phyloP scores from a whole-genome alignment of 768 basidiomycete species.

The Agaricus sinodeliciosus region DNA sequence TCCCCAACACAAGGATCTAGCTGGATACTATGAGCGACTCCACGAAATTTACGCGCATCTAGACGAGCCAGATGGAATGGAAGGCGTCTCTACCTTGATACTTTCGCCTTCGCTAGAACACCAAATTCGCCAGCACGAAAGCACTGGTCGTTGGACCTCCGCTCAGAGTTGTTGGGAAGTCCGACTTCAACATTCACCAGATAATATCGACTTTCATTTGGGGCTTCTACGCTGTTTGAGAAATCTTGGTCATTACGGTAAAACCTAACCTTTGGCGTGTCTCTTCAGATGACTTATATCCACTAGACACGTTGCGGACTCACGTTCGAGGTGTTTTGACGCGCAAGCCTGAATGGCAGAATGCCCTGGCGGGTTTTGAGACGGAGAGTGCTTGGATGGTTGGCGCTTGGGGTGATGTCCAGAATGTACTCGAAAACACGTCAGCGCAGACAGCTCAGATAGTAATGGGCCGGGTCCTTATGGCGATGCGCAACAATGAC shows the following conservation, averaged over 20 bases:
- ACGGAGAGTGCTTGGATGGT: slow-evolving; percentile 96
- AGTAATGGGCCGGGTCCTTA: slow-evolving; percentile 71
- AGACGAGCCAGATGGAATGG: slow-evolving; percentile 99
- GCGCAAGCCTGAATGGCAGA: slow-evolving; percentile 79
- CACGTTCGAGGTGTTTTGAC: slow-evolving; percentile 90
- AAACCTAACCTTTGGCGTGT: slow-evolving; percentile 18
- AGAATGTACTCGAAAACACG: slow-evolving; percentile 45
- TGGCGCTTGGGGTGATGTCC: slow-evolving; percentile 86
- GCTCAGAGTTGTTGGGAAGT: slow-evolving; percentile 99
- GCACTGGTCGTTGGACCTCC: slow-evolving; percentile 93
- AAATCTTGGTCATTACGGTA: slow-evolving; percentile 96
- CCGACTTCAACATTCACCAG: slow-evolving; percentile 80
- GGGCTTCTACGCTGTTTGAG: slow-evolving; percentile 87
- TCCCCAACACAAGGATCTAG: slow-evolving; percentile 40
- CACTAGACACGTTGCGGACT: slow-evolving; percentile 85
- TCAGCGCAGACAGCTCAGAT: slow-evolving; percentile 52
- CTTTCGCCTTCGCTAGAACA: slow-evolving; percentile 88
- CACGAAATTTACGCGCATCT: slow-evolving; percentile 95
- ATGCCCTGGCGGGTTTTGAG: slow-evolving; percentile 72
- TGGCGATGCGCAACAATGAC: slow-evolving; percentile 67
- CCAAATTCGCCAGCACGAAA: slow-evolving; percentile 97
- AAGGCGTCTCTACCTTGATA: slow-evolving; percentile 87
- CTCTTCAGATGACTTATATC: slow-evolving; percentile 4
- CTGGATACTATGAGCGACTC: slow-evolving; percentile 78
- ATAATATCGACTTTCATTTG: slow-evolving; percentile 83